phyloP scores from a whole-genome alignment of 2,329 filamentous ascomycete species.

The Monosporascus sp. region DNA sequence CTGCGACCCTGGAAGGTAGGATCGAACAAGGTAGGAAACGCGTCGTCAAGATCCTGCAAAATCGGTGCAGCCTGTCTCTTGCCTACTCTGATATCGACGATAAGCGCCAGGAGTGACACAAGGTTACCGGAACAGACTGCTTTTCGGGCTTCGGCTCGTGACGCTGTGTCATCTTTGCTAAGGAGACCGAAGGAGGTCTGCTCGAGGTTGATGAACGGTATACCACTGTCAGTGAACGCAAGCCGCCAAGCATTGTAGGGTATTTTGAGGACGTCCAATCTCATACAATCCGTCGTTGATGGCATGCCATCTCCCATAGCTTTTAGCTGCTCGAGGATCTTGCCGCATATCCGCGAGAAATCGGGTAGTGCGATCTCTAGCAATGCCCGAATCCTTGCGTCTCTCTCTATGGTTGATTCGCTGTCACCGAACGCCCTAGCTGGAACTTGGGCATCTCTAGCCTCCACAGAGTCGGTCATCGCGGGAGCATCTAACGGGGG shows the following conservation, averaged over 20 bases:
- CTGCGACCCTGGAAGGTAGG: neutral
- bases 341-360: constrained; percentile 17
- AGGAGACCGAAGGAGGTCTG: constrained; percentile 6
- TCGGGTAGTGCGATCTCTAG: constrained; percentile 23
- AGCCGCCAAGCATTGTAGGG: constrained; percentile 14
- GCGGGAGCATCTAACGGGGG: constrained; percentile 5
- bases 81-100: constrained; percentile 10
- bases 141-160: constrained; percentile 7
- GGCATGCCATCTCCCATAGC: constrained; percentile 8
- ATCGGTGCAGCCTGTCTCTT: constrained; percentile 6
- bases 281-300: constrained; percentile 8
- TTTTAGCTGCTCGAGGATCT: constrained; percentile 11
- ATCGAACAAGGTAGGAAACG: constrained; percentile 16
- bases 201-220: constrained; percentile 11
- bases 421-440: constrained; percentile 5
- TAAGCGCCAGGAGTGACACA: constrained; percentile 17
- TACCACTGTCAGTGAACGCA: constrained; percentile 8
- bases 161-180: constrained; percentile 8
- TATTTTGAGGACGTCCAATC: constrained; percentile 8
- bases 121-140: constrained; percentile 18
- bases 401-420: constrained; percentile 14
- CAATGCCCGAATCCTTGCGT: constrained; percentile 17
- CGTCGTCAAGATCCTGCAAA: constrained; percentile 18
- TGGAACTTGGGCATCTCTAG: constrained; percentile 1
- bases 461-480: neutral